A percentile compares a stretch with the other conserved stretches of the same genome.
Evolutionary conservation across 495 filamentous ascomycete species (phyloP).

Genomic region (Tuber calosporum): DNA sequence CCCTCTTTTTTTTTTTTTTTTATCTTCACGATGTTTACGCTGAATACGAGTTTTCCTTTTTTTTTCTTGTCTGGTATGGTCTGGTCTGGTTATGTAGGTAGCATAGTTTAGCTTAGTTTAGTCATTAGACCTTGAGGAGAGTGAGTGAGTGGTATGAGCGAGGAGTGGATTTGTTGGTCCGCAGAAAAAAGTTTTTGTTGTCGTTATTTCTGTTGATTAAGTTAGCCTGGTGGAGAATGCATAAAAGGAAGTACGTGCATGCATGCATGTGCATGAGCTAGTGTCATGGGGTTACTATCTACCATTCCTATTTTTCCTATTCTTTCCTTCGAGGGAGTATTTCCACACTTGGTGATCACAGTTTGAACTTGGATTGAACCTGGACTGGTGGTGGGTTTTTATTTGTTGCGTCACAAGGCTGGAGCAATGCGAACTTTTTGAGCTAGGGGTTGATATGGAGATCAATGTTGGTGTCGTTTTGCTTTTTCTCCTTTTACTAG

Average conservation of each 20-base stretch:
- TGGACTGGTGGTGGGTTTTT: neutral
- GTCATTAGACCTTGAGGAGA: neutral
- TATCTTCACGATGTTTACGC: neutral
- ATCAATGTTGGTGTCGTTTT: no score
- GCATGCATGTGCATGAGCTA: neutral
- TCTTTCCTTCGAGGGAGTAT: neutral
- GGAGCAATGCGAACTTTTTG: neutral
- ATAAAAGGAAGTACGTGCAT: neutral
- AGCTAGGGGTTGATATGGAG: no score
- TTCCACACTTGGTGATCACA: neutral
- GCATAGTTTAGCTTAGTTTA: neutral
- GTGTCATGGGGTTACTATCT: neutral
- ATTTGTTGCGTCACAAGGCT: slow-evolving; percentile 3
- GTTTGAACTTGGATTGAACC: neutral
- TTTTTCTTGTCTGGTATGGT: neutral
- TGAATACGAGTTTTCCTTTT: neutral
- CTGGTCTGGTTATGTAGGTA: neutral
- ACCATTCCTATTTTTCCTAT: neutral
- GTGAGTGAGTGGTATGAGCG: neutral
- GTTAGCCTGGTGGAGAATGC: neutral
- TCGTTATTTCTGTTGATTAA: neutral
- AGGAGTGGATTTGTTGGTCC: neutral
- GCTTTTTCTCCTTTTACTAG: no score
- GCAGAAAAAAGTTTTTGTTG: neutral
- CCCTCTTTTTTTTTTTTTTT: neutral